A percentile compares a stretch with the other conserved stretches of the same genome.
Conservation (phyloP, 73 alveolate species). For the Symbiodinium pilosum region DNA sequence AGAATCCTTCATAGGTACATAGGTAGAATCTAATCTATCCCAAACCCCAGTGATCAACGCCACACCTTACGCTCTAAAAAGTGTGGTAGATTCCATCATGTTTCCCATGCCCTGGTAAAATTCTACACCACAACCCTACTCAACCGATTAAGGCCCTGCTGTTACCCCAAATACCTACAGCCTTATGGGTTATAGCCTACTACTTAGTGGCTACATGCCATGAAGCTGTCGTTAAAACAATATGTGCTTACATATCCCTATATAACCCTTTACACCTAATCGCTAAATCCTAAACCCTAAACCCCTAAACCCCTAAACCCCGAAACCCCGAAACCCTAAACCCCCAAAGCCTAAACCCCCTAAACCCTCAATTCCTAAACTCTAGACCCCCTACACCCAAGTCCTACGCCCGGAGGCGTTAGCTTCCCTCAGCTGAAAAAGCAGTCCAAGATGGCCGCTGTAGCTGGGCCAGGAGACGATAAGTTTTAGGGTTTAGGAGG, state of each 20-base stretch:
- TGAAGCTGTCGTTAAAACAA: not conserved
- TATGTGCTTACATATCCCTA: not conserved
- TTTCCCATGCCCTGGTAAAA: no score
- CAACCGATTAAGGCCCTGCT: no score
- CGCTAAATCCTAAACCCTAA: not conserved
- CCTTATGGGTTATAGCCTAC: no score
- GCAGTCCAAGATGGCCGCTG: slow-evolving; percentile 88
- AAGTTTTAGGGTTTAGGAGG: no score
- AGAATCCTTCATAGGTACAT: no score
- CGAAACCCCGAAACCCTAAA: not conserved
- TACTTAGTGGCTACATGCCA: no score
- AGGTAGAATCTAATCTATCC: no score
- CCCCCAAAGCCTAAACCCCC: not conserved
- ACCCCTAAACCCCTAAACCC: not conserved
- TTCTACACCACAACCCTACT: no score
- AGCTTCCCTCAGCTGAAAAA: slow-evolving; percentile 56
- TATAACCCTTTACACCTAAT: not conserved
- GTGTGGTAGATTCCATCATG: no score
- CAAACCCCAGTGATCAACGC: no score
- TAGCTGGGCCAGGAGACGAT: not conserved
- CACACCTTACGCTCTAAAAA: no score
- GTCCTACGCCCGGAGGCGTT: not conserved
- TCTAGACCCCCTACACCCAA: not conserved
- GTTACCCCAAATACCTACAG: no score
- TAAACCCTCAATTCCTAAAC: not conserved